Base-by-base conservation (phyloP, 2,329 filamentous ascomycete genomes). In the Fusarium subglutinans region DNA sequence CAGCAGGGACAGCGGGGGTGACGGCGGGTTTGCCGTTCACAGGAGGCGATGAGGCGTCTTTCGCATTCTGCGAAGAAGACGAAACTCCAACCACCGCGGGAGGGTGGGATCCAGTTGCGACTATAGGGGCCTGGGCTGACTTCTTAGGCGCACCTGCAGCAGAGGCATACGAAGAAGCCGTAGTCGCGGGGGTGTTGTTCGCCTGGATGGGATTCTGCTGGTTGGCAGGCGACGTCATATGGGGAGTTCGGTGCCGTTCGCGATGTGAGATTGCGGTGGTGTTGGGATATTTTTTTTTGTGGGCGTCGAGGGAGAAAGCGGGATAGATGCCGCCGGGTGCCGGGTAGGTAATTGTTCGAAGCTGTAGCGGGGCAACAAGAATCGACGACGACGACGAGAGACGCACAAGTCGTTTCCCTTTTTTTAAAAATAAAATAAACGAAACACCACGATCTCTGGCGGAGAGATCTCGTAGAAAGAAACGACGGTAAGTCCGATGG, bases 11-110 rank as follows among this genome's bases (percentile, higher is more conserved):
- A 81, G 91, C 91, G 74, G 91, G 91, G 83, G 88, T 88, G 83
- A 92, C 92, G 83, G 91, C 87, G 76, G 88, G 87, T 85, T 93
- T 93, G 89, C 94, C 94, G 89, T 97, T 98, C 89, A 97, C 90
- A 83, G 93, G 90, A 87, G 94, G 91, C 79, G 90, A 89, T 79
- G 92, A 90, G 81, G 90, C 87, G 82, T 89, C 84, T 82, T 91
- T 91, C 77, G 88, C 90, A 83, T 90, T 87, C 82, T 88, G 83
- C 80, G 87, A 81, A 73, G 85, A 82, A 81, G 82, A 81, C 78
- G 87, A 85, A 69, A 87, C 87, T 80, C 86, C 87, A 80, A 88
- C 86, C 81, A 88, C 89, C 82, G 88, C 85, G 72, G 88, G 86
- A 76, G 85, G 74, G 69, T 82, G 77, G 75, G 89, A 88, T 81